Conservation (phyloP, 768 basidiomycete species). For the Clitopilus passeckerianus region DNA sequence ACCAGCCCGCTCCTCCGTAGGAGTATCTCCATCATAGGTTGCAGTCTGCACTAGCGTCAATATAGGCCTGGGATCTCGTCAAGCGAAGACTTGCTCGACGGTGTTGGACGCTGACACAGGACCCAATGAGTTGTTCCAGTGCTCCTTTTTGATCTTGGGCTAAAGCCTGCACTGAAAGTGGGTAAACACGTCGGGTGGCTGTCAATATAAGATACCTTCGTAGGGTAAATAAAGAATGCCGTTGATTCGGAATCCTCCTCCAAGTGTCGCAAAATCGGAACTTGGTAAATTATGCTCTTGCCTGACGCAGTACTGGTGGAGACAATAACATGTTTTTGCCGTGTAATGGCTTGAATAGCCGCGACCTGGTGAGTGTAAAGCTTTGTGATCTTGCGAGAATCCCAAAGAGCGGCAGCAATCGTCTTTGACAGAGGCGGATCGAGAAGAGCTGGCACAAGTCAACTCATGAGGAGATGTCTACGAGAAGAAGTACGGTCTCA, state of each 20-base stretch:
- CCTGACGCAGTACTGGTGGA: conserved; percentile 90
- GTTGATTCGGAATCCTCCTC: conserved; percentile 58
- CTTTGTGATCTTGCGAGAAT: conserved; percentile 53
- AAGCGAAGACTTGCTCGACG: conserved; percentile 35
- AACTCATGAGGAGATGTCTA: no score
- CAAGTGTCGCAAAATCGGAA: conserved; percentile 63
- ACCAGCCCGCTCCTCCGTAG: conserved; percentile 63
- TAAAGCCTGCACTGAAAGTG: conserved; percentile 51
- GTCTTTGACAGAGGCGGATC: conserved; percentile 53
- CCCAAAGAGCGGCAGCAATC: conserved; percentile 49
- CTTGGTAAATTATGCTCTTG: conserved; percentile 87
- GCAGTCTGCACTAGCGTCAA: conserved; percentile 38
- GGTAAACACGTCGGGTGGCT: not conserved
- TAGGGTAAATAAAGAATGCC: conserved; percentile 85
- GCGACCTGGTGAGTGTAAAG: conserved; percentile 70
- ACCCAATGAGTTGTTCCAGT: conserved; percentile 59
- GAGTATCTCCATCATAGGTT: conserved; percentile 89
- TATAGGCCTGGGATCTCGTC: not conserved
- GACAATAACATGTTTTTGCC: conserved; percentile 71
- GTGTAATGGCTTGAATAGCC: conserved; percentile 60
- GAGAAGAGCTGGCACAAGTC: conserved; percentile 32
- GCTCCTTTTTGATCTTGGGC: conserved; percentile 83
- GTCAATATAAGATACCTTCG: conserved; percentile 51
- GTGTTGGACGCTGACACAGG: conserved; percentile 58
- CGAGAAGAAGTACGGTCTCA: conserved; percentile 13